phyloP scores from a whole-genome alignment of 495 filamentous ascomycete genomes.

The Penicillium turbatum region DNA sequence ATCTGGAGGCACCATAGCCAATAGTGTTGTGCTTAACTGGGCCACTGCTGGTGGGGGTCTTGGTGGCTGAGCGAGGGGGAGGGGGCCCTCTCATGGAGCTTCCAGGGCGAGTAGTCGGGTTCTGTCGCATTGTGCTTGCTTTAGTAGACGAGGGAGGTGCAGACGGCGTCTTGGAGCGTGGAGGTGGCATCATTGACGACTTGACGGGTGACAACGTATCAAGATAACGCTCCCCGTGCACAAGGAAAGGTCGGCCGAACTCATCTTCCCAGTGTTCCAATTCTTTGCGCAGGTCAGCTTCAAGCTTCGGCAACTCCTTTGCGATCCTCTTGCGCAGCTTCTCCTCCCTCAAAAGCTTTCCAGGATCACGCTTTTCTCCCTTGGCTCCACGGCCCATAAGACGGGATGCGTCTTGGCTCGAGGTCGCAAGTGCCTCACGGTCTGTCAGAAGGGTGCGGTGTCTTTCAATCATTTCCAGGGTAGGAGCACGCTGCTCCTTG shows the following conservation, averaged over 20 bases:
- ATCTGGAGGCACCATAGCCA: constrained; percentile 36
- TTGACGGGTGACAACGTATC: constrained; percentile 65
- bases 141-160: constrained; percentile 44
- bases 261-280: constrained; percentile 92
- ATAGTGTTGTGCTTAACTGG: constrained; percentile 56
- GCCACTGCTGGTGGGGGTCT: constrained; percentile 60
- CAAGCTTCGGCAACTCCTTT: constrained; percentile 91
- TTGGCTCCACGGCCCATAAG: constrained; percentile 84
- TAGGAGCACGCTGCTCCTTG: constrained; percentile 82
- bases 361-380: constrained; percentile 87
- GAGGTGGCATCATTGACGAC: constrained; percentile 48
- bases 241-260: constrained; percentile 85
- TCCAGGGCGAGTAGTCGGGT: constrained; percentile 37
- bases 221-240: constrained; percentile 86
- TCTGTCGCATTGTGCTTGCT: constrained; percentile 21
- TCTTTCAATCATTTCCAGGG: constrained; percentile 73
- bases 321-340: constrained; percentile 96
- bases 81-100: constrained; percentile 48
- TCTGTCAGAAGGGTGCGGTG: constrained; percentile 83
- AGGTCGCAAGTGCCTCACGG: constrained; percentile 77
- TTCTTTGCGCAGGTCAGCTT: constrained; percentile 70
- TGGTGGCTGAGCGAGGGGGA: constrained; percentile 55
- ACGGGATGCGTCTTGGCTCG: constrained; percentile 89
- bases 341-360: constrained; percentile 91
- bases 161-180: constrained; percentile 77